Percentiles rank a stretch among this genome's conserved stretches.
phyloP scores from a whole-genome alignment of 139 green algal genomes.

The Coelastrella sp. region DNA sequence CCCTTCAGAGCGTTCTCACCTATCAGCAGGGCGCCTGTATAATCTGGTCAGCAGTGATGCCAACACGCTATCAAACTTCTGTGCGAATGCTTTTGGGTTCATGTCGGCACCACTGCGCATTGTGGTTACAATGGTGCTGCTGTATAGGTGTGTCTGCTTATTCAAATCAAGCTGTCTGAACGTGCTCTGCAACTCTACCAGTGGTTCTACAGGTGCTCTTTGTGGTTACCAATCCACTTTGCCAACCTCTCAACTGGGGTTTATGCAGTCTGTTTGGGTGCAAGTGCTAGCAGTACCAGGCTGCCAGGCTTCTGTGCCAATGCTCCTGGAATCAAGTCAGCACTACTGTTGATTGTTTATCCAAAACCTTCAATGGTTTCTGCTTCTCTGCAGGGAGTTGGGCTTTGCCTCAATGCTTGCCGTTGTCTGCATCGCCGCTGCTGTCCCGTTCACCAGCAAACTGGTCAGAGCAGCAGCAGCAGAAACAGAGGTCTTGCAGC shows the following conservation, averaged over 20 bases:
- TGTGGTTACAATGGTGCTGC: constrained; percentile 63
- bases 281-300: too few relatives aligned
- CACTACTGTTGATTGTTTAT: too few relatives aligned
- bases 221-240: too few relatives aligned
- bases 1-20: constrained; percentile 51
- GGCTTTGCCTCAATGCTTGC: constrained; percentile 62
- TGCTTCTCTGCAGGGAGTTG: constrained; percentile 56
- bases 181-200: too few relatives aligned
- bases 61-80: constrained; percentile 69
- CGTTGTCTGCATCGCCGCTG: constrained; percentile 60
- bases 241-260: too few relatives aligned
- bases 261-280: too few relatives aligned
- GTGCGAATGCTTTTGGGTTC: constrained; percentile 65
- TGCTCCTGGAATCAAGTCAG: too few relatives aligned
- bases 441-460: constrained; percentile 63
- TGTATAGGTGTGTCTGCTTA: constrained; percentile 46
- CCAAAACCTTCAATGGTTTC: too few relatives aligned
- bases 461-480: background rate
- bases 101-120: constrained; percentile 77
- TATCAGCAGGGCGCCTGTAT: constrained; percentile 68
- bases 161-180: too few relatives aligned
- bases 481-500: background rate
- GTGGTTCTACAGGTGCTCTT: too few relatives aligned
- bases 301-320: too few relatives aligned
- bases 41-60: constrained; percentile 69